Conservation (phyloP, 805 yeast genomes). For the Naumovozyma baii region DNA sequence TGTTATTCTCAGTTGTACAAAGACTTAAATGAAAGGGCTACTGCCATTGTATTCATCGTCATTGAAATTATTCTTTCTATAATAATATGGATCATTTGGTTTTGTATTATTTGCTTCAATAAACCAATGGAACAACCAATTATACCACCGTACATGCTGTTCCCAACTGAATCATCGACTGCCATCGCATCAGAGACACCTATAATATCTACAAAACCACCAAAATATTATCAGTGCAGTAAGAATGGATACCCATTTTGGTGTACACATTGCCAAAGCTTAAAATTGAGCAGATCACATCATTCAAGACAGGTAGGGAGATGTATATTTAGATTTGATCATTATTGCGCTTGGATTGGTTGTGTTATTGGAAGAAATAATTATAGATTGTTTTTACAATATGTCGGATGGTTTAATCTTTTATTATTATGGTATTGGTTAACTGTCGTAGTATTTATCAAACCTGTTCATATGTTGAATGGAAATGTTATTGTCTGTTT, state of each 20-base stretch:
- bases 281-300: slow-evolving; percentile 60
- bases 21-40: slow-evolving; percentile 7
- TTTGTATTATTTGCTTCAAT: slow-evolving; percentile 9
- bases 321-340: slow-evolving; percentile 75
- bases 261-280: slow-evolving; percentile 57
- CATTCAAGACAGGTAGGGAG: slow-evolving; percentile 48
- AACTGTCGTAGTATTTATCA: slow-evolving; percentile 30
- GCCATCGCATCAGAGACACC: slow-evolving; percentile 1
- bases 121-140: slow-evolving; percentile 25
- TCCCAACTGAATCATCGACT: slow-evolving; percentile 4
- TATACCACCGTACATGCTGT: slow-evolving; percentile 18
- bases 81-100: slow-evolving; percentile 13
- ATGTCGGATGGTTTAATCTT: slow-evolving; percentile 31
- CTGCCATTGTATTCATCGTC: slow-evolving; percentile 18
- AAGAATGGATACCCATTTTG: slow-evolving; percentile 65
- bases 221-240: slow-evolving; percentile 58
- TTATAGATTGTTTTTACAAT: slow-evolving; percentile 49
- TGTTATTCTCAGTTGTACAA: slow-evolving; percentile 30
- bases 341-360: slow-evolving; percentile 74
- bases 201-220: slow-evolving; percentile 34
- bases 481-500: slow-evolving; percentile 43
- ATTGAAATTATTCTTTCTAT: slow-evolving; percentile 9
- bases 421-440: slow-evolving; percentile 35
- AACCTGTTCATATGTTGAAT: slow-evolving; percentile 24
- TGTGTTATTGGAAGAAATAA: slow-evolving; percentile 60